These are phyloP conservation scores for Intubia oerlemansii DNA, from an alignment of 2,329 filamentous ascomycete genomes.

Conservation along the genomic window DNA sequence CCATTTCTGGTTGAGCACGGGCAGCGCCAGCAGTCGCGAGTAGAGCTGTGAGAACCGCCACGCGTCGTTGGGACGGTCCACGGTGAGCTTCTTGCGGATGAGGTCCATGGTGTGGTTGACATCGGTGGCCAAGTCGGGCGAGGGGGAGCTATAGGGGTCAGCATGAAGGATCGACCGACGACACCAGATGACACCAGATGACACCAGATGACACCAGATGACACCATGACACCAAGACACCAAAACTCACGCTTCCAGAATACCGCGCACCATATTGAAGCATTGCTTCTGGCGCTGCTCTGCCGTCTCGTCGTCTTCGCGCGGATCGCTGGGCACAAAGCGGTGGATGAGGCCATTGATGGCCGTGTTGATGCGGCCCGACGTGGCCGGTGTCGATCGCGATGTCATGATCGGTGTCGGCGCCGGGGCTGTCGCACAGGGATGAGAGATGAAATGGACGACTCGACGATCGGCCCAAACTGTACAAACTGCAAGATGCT, in stretches of 20 bases:
- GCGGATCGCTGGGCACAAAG: constrained; percentile 42
- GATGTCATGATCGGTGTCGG: constrained; percentile 1
- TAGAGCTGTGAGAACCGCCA: constrained; percentile 80
- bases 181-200: too few species aligned
- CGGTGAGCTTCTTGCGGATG: constrained; percentile 73
- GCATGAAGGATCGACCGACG: too few species aligned
- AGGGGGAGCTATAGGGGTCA: constrained; percentile 19
- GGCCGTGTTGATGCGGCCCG: constrained; percentile 54
- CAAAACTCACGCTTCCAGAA: constrained; percentile 28
- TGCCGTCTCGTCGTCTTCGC: constrained; percentile 44
- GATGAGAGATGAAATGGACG: too few species aligned
- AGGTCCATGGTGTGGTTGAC: constrained; percentile 84
- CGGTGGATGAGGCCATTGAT: constrained; percentile 60
- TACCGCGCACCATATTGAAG: constrained; percentile 27
- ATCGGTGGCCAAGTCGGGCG: constrained; percentile 37
- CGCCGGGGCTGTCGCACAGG: too few species aligned
- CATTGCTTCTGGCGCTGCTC: constrained; percentile 47
- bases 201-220: background rate
- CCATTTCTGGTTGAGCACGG: constrained; percentile 90
- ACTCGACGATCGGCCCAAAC: too few species aligned
- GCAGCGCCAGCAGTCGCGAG: constrained; percentile 69
- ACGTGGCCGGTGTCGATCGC: constrained; percentile 36
- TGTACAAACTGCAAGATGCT: too few species aligned
- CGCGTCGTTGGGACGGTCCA: constrained; percentile 57
- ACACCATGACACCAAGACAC: too few species aligned